Percentiles rank a stretch among this genome's conserved stretches.
Evolutionary conservation across 1,139 yeast species (phyloP).

Genomic region (Saccharomyces hybrid): DNA sequence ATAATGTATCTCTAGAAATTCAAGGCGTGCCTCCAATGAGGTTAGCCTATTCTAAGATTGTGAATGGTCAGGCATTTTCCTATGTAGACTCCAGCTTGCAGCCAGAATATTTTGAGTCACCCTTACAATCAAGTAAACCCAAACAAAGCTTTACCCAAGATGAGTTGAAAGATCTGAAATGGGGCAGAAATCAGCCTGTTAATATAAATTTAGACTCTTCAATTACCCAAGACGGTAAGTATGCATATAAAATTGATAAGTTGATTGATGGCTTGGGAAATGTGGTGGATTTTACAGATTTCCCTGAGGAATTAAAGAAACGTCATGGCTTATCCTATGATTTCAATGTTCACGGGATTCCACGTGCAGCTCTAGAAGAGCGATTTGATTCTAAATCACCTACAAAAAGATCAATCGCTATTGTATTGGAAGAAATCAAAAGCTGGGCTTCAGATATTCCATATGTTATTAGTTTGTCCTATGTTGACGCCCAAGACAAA

Average conservation of each 20-base stretch:
- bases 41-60: conserved; percentile 50
- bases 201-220: conserved; percentile 45
- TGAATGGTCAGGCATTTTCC: conserved; percentile 43
- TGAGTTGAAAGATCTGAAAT: conserved; percentile 38
- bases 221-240: conserved; percentile 48
- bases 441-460: conserved; percentile 16
- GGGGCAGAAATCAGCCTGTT: conserved; percentile 47
- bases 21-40: conserved; percentile 73
- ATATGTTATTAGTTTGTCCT: conserved; percentile 36
- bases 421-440: conserved; percentile 28
- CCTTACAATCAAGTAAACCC: conserved; percentile 23
- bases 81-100: conserved; percentile 43
- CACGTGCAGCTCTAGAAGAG: conserved; percentile 40
- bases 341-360: conserved; percentile 60
- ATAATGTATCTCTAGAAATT: conserved; percentile 48
- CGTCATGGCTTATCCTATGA: conserved; percentile 44
- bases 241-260: conserved; percentile 59
- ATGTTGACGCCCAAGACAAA: conserved; percentile 31
- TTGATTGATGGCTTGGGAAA: conserved; percentile 76
- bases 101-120: conserved; percentile 39
- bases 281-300: conserved; percentile 43
- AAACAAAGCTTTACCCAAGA: conserved; percentile 23
- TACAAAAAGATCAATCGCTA: conserved; percentile 40
- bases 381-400: conserved; percentile 35
- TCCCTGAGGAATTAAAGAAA: conserved; percentile 28